Percentiles rank a stretch among this genome's conserved stretches.
Evolutionary conservation across 257 asterid species (phyloP).

Genomic region (Solanum okadae): DNA sequence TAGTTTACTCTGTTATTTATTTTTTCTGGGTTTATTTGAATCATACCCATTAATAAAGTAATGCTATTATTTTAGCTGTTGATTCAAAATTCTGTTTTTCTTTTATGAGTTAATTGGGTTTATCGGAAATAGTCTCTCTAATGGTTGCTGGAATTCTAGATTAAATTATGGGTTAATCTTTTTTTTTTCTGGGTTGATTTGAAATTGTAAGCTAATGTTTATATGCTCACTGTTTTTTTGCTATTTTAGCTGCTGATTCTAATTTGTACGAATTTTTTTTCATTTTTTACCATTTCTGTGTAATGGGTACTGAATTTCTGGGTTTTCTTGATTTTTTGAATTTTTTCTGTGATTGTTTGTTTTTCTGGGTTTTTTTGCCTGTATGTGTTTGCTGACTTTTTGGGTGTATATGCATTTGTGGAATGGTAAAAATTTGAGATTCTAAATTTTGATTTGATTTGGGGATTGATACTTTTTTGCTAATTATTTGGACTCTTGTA

Average conservation of each 20-base stretch:
- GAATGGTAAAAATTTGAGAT: background rate
- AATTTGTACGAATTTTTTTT: background rate
- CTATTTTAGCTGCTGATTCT: background rate
- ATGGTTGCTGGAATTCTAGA: background rate
- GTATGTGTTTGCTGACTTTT: background rate
- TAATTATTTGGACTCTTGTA: background rate
- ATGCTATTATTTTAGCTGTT: background rate
- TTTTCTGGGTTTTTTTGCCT: background rate
- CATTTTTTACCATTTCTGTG: background rate
- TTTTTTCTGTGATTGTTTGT: background rate
- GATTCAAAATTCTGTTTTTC: background rate
- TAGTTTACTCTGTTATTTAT: background rate
- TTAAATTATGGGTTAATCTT: background rate
- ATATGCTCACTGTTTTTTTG: background rate
- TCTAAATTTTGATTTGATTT: background rate
- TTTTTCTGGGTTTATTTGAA: background rate
- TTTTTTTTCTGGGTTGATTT: background rate
- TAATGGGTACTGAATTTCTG: background rate
- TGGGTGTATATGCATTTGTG: background rate
- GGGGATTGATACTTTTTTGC: background rate
- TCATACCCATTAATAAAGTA: background rate
- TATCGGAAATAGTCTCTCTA: background rate
- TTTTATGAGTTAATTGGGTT: background rate
- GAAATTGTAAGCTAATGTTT: background rate
- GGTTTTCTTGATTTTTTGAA: background rate